phyloP scores from a whole-genome alignment of 495 filamentous ascomycete genomes.

The Penicillium egyptiacum region DNA sequence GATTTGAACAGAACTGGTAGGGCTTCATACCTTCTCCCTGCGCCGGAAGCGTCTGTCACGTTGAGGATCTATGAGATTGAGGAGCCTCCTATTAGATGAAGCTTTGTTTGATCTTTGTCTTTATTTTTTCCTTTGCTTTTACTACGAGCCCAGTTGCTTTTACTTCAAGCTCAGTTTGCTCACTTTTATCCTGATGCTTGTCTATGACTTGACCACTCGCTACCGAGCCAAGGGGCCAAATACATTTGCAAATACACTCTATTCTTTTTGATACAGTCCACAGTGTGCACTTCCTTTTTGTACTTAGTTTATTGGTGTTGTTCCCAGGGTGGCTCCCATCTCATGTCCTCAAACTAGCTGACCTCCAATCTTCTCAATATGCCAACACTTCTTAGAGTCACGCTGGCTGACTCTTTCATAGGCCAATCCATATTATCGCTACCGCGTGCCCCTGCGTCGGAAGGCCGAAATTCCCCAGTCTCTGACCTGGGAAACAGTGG shows the following conservation, averaged over 20 bases:
- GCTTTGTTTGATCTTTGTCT: background rate
- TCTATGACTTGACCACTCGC: slow-evolving; percentile 1
- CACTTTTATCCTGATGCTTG: background rate
- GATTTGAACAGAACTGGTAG: slow-evolving; percentile 34
- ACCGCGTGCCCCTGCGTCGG: slow-evolving; percentile 22
- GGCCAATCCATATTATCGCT: slow-evolving; percentile 23
- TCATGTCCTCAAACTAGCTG: slow-evolving; percentile 24
- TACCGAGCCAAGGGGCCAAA: background rate
- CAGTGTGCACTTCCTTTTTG: slow-evolving; percentile 3
- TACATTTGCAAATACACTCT: slow-evolving; percentile 1
- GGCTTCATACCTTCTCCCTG: slow-evolving; percentile 30
- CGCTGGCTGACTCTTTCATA: slow-evolving; percentile 37
- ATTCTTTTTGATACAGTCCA: background rate
- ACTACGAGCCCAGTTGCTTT: slow-evolving; percentile 4
- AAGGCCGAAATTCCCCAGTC: slow-evolving; percentile 29
- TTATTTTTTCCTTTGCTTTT: background rate
- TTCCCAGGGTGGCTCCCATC: slow-evolving; percentile 24
- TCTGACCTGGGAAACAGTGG: slow-evolving; percentile 27
- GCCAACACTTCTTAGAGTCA: slow-evolving; percentile 26
- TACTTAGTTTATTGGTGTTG: slow-evolving; percentile 20
- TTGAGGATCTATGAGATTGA: slow-evolving; percentile 43
- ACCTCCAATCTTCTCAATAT: slow-evolving; percentile 17
- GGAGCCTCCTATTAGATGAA: slow-evolving; percentile 32
- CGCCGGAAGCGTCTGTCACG: slow-evolving; percentile 31
- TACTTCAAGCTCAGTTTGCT: background rate